Evolutionary conservation across 495 filamentous ascomycete genomes (phyloP).

Genomic region (Saxispiralis lemnorum): DNA sequence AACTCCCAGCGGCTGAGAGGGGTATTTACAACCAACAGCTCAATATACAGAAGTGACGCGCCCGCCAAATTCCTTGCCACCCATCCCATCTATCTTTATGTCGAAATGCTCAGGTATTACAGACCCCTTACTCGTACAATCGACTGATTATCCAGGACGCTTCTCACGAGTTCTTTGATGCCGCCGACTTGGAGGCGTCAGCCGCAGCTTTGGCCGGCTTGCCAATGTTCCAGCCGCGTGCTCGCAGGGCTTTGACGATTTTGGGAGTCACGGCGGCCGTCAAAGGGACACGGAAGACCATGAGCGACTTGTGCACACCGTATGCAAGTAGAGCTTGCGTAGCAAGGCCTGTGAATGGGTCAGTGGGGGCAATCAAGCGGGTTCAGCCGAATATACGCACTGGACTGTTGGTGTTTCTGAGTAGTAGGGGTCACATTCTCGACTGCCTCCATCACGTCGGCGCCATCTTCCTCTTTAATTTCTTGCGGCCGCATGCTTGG

Average conservation of each 20-base stretch:
- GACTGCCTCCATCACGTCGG: constrained; percentile 4
- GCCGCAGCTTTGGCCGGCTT: constrained; percentile 21
- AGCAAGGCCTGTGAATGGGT: constrained; percentile 39
- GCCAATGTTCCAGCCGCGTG: constrained; percentile 69
- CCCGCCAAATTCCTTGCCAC: too few relatives aligned
- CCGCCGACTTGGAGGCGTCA: too few relatives aligned
- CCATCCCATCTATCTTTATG: too few relatives aligned
- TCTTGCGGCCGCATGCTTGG: constrained; percentile 13
- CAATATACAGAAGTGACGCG: too few relatives aligned
- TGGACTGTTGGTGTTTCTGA: constrained; percentile 29
- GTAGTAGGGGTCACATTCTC: constrained; percentile 22
- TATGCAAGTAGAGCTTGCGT: constrained; percentile 91
- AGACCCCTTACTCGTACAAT: too few relatives aligned
- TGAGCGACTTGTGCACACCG: constrained; percentile 94
- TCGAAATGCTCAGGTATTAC: too few relatives aligned
- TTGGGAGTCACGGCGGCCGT: constrained; percentile 76
- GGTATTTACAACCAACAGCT: too few relatives aligned
- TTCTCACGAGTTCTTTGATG: too few relatives aligned
- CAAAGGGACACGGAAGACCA: constrained; percentile 80
- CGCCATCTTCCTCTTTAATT: background rate
- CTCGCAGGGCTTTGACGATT: constrained; percentile 66
- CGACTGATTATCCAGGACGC: too few relatives aligned
- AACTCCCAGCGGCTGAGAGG: too few relatives aligned
- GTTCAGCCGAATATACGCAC: constrained; percentile 25
- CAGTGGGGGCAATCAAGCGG: background rate